Percentiles rank a stretch among this genome's conserved stretches.
These are phyloP conservation scores for Daldinia concentrica DNA, from an alignment of 495 filamentous ascomycete genomes.

Conservation along the genomic window DNA sequence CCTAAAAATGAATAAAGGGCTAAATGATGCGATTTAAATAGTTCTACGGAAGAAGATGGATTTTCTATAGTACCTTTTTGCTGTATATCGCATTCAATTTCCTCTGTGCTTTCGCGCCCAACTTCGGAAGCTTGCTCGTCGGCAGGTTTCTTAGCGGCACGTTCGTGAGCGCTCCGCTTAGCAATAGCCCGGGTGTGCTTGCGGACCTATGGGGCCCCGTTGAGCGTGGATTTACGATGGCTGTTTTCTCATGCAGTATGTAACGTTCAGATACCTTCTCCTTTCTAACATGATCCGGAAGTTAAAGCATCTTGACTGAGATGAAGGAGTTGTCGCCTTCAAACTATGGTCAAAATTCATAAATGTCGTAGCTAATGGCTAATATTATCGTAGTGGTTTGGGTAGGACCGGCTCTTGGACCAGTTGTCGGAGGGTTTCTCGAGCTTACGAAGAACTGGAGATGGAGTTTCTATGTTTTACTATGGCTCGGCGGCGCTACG, in stretches of 20 bases:
- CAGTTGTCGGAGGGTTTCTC: slow-evolving; percentile 62
- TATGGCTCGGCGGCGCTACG: slow-evolving; percentile 54
- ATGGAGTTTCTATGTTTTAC: slow-evolving; percentile 60
- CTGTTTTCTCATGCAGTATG: slow-evolving; percentile 46
- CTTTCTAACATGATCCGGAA: neutral
- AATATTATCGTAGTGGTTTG: slow-evolving; percentile 53
- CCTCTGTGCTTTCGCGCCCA: slow-evolving; percentile 62
- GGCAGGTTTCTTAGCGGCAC: slow-evolving; percentile 63
- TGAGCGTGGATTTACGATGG: slow-evolving; percentile 61
- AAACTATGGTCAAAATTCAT: neutral
- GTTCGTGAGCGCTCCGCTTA: slow-evolving; percentile 60
- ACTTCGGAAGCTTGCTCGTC: slow-evolving; percentile 58
- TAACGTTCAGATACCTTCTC: neutral
- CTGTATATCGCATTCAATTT: slow-evolving; percentile 61
- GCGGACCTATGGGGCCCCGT: slow-evolving; percentile 65
- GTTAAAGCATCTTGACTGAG: neutral
- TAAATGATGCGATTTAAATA: slow-evolving; percentile 1
- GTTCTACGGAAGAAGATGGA: slow-evolving; percentile 61
- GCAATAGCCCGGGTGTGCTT: slow-evolving; percentile 58
- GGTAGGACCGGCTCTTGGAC: slow-evolving; percentile 63
- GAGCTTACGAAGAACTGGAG: slow-evolving; percentile 57
- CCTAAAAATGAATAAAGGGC: neutral
- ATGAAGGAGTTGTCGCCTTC: neutral
- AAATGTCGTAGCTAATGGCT: neutral
- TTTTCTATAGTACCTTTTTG: slow-evolving; percentile 57